Percentiles rank a stretch among this genome's conserved stretches.
Conservation (phyloP, 208 protist species). For the Acanthamoeba royreba region DNA sequence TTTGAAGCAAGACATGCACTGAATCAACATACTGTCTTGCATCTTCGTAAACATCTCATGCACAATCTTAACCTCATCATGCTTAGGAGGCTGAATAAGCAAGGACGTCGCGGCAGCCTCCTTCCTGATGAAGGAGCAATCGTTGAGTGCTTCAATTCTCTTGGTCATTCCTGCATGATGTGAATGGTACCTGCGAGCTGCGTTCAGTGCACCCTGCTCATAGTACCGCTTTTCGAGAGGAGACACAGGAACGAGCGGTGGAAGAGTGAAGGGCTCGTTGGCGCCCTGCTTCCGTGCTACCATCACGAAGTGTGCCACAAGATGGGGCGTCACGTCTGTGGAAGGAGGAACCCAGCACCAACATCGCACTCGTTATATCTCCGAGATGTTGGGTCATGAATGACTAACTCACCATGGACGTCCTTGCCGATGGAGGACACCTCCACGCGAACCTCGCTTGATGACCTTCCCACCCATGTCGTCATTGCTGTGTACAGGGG, state of each 20-base stretch:
- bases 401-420: background rate
- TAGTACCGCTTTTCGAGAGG: background rate
- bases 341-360: background rate
- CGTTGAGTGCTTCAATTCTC: too few relatives aligned
- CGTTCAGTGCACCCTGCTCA: background rate
- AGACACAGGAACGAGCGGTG: background rate
- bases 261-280: background rate
- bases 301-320: constrained; percentile 44
- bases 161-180: too few relatives aligned
- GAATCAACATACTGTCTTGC: background rate
- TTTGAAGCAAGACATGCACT: too few relatives aligned
- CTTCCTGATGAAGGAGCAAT: background rate
- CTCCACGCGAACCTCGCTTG: constrained; percentile 24
- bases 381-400: background rate
- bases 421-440: background rate
- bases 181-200: background rate
- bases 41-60: constrained; percentile 28
- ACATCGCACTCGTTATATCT: too few relatives aligned
- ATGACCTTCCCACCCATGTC: constrained; percentile 37
- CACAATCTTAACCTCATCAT: background rate
- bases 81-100: background rate
- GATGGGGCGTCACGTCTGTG: background rate
- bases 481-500: background rate
- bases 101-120: constrained; percentile 14
- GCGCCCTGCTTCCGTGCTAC: background rate